Conservation (phyloP, 176 grass and related monocot genomes). For the Carex cristatella region DNA sequence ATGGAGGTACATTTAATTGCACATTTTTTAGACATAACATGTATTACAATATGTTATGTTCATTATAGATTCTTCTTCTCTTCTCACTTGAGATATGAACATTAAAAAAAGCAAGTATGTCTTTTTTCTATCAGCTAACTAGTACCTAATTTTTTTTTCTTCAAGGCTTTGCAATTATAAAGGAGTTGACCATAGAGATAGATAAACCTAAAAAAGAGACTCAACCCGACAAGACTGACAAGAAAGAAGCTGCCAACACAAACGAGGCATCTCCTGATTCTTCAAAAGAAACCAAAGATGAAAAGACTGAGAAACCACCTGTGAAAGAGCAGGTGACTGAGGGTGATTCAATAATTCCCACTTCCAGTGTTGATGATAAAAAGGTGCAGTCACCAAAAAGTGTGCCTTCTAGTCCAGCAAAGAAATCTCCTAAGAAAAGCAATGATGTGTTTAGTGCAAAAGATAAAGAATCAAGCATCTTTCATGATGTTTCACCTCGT, state of each 20-base stretch:
- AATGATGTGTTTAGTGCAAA: slow-evolving; percentile 43
- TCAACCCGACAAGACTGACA: slow-evolving; percentile 40
- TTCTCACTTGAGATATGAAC: not conserved
- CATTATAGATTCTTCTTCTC: not conserved
- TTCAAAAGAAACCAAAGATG: slow-evolving; percentile 45
- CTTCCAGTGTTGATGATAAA: slow-evolving; percentile 30
- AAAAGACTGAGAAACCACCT: slow-evolving; percentile 44
- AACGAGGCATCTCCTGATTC: slow-evolving; percentile 21
- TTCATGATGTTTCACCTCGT: slow-evolving; percentile 53
- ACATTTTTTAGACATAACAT: not conserved
- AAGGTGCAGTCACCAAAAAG: slow-evolving; percentile 33
- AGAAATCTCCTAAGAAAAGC: slow-evolving; percentile 40
- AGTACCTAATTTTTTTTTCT: slow-evolving; percentile 10
- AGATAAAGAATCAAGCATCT: slow-evolving; percentile 30
- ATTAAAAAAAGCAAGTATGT: not conserved
- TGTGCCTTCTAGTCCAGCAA: slow-evolving; percentile 58
- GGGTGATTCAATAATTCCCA: slow-evolving; percentile 34
- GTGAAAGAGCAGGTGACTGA: slow-evolving; percentile 35
- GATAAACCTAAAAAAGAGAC: slow-evolving; percentile 54
- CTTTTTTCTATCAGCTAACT: not conserved
- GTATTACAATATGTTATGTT: not conserved
- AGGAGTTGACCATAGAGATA: slow-evolving; percentile 90
- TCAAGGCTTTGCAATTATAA: slow-evolving; percentile 83
- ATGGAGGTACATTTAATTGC: slow-evolving; percentile 44
- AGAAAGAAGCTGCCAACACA: slow-evolving; percentile 41